These are phyloP conservation scores for Exserohilum rostratum DNA, from an alignment of 2,329 filamentous ascomycete genomes.

Conservation along the genomic window DNA sequence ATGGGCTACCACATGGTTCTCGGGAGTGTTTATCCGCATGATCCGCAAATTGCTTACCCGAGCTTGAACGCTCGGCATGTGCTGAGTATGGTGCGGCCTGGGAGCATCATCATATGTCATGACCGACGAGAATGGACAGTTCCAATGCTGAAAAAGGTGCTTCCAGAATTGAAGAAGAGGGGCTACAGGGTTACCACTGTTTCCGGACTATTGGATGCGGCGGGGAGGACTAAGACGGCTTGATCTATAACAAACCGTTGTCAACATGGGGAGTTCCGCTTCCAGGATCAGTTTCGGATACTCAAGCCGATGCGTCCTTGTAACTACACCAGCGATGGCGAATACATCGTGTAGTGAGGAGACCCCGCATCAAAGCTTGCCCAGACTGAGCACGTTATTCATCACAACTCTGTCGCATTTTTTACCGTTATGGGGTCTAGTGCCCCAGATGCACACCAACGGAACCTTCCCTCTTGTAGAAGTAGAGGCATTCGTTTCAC, in stretches of 20 bases:
- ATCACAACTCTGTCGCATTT: too few species aligned
- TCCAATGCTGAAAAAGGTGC: slow-evolving; percentile 74
- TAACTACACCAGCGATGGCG: not conserved
- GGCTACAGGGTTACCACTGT: slow-evolving; percentile 77
- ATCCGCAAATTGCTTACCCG: slow-evolving; percentile 78
- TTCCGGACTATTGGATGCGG: slow-evolving; percentile 23
- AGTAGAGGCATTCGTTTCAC: not conserved
- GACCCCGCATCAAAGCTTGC: not conserved
- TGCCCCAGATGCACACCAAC: too few species aligned
- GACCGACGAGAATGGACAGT: slow-evolving; percentile 82
- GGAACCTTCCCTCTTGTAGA: too few species aligned
- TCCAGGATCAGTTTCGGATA: not conserved
- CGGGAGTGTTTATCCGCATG: slow-evolving; percentile 86
- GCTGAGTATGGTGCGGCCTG: slow-evolving; percentile 76
- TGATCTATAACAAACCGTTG: not conserved
- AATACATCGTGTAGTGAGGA: not conserved
- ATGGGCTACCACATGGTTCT: slow-evolving; percentile 77
- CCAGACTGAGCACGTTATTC: not conserved
- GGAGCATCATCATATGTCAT: slow-evolving; percentile 84
- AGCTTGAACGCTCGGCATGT: slow-evolving; percentile 78
- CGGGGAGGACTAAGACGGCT: not conserved
- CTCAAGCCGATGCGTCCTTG: not conserved
- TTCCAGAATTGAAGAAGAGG: slow-evolving; percentile 71
- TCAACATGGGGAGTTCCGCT: not conserved
- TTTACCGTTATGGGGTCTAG: too few species aligned